Conservation (phyloP, 2,329 filamentous ascomycete genomes). For the Monosporascus sp. region DNA sequence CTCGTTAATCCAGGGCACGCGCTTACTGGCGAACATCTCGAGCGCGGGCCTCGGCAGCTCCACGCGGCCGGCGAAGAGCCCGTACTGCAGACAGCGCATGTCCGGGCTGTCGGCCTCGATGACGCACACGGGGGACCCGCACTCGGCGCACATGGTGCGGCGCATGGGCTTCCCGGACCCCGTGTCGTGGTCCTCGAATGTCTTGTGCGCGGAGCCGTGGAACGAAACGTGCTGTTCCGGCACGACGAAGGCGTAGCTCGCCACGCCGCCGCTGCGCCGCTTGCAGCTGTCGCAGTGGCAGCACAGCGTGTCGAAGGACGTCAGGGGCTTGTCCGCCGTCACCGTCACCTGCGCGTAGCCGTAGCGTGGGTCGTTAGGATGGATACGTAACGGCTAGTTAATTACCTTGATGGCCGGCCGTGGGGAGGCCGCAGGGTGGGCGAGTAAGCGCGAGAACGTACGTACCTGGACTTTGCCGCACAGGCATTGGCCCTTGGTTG, state of each 20-base stretch:
- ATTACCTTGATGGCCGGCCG: background rate
- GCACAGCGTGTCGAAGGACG: constrained; percentile 5
- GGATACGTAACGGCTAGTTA: background rate
- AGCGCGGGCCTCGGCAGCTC: constrained; percentile 2
- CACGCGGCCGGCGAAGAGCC: constrained; percentile 4
- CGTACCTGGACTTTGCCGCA: constrained; percentile 7
- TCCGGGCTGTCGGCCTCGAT: constrained; percentile 3
- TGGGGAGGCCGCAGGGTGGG: background rate
- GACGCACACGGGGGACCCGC: constrained; percentile 7
- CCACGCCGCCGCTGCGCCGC: constrained; percentile 6
- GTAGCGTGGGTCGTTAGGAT: too few relatives aligned
- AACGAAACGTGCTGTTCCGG: constrained; percentile 5
- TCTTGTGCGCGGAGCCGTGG: constrained; percentile 1
- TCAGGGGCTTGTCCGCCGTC: constrained; percentile 1
- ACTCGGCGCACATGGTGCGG: constrained; percentile 9
- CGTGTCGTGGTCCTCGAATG: constrained; percentile 5
- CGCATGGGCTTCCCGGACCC: constrained; percentile 7
- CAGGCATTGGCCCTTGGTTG: constrained; percentile 3
- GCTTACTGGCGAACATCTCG: constrained; percentile 6
- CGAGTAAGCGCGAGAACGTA: background rate
- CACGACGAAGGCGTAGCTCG: constrained; percentile 7
- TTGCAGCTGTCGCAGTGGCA: constrained; percentile 8
- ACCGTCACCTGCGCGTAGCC: constrained; percentile 3
- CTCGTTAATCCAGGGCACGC: constrained; percentile 5
- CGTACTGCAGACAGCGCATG: constrained; percentile 5